phyloP scores from a whole-genome alignment of 2,329 filamentous ascomycete species.

The Pleomassaria siparia region DNA sequence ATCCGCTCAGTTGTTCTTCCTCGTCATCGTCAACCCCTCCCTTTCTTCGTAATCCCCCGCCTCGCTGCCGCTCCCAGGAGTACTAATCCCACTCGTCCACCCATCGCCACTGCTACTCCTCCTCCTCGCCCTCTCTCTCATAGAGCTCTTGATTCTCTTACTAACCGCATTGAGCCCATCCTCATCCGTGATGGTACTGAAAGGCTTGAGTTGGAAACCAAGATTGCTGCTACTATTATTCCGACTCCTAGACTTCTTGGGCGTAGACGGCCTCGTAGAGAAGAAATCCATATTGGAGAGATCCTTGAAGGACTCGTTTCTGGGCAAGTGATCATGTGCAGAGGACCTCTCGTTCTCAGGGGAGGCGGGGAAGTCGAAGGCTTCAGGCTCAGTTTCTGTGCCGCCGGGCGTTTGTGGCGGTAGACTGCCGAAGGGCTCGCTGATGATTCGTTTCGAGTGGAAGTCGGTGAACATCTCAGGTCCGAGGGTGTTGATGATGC shows the following conservation, averaged over 20 bases:
- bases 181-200: slow-evolving; percentile 67
- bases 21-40: slow-evolving; percentile 11
- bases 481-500: slow-evolving; percentile 91
- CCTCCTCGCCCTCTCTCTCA: slow-evolving; percentile 73
- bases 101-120: slow-evolving; percentile 45
- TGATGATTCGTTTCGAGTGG: slow-evolving; percentile 42
- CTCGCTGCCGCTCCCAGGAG: slow-evolving; percentile 22
- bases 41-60: not conserved
- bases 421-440: slow-evolving; percentile 35
- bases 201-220: slow-evolving; percentile 67
- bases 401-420: slow-evolving; percentile 25
- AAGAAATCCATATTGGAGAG: slow-evolving; percentile 87
- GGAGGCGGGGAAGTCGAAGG: slow-evolving; percentile 30
- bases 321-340: slow-evolving; percentile 55
- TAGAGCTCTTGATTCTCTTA: slow-evolving; percentile 79
- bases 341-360: slow-evolving; percentile 16
- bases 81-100: slow-evolving; percentile 22
- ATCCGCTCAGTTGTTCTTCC: slow-evolving; percentile 7
- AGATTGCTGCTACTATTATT: slow-evolving; percentile 52
- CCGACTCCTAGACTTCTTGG: slow-evolving; percentile 70
- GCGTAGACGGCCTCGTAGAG: slow-evolving; percentile 80
- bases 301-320: slow-evolving; percentile 93
- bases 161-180: slow-evolving; percentile 81
- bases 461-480: slow-evolving; percentile 97
- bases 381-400: slow-evolving; percentile 20